These are phyloP conservation scores for Cryptococcus jaspeensis DNA, from an alignment of 1,284 basidiomycete genomes.

Conservation along the genomic window DNA sequence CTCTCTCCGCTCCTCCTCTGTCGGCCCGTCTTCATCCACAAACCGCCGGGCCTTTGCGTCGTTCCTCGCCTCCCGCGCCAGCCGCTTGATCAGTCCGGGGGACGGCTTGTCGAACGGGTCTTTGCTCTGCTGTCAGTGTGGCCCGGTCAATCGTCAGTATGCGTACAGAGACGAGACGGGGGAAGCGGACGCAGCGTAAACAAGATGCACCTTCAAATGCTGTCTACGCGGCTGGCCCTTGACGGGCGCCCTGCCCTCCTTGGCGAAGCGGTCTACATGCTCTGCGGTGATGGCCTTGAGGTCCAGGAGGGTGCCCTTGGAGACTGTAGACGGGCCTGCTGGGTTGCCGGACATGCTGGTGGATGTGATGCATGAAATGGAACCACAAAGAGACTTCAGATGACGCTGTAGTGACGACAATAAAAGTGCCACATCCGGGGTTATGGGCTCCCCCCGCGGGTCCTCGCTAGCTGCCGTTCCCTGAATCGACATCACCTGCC, in stretches of 20 bases:
- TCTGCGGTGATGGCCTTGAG: slow-evolving; percentile 50
- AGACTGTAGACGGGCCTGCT: slow-evolving; percentile 24
- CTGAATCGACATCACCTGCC: background rate
- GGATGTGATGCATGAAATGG: background rate
- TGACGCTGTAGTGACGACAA: background rate
- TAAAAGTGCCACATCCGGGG: slow-evolving; percentile 11
- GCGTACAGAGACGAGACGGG: background rate
- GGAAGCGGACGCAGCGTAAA: background rate
- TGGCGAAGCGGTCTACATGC: slow-evolving; percentile 45
- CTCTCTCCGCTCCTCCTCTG: slow-evolving; percentile 40
- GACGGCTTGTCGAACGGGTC: slow-evolving; percentile 48
- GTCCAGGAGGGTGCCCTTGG: slow-evolving; percentile 43
- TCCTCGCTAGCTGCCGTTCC: background rate
- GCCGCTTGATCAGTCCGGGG: slow-evolving; percentile 46
- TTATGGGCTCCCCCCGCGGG: background rate
- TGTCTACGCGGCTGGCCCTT: slow-evolving; percentile 29
- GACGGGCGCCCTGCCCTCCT: slow-evolving; percentile 42
- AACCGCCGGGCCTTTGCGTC: slow-evolving; percentile 42
- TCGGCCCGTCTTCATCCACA: slow-evolving; percentile 33
- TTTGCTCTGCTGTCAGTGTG: slow-evolving; percentile 15
- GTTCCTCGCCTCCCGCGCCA: slow-evolving; percentile 45
- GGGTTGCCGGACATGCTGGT: background rate
- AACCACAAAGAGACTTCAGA: no score
- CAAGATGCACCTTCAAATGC: slow-evolving; percentile 18
- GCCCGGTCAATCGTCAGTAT: background rate